phyloP scores from a whole-genome alignment of 2,329 filamentous ascomycete genomes.

The Ascochyta clinopodiicola region DNA sequence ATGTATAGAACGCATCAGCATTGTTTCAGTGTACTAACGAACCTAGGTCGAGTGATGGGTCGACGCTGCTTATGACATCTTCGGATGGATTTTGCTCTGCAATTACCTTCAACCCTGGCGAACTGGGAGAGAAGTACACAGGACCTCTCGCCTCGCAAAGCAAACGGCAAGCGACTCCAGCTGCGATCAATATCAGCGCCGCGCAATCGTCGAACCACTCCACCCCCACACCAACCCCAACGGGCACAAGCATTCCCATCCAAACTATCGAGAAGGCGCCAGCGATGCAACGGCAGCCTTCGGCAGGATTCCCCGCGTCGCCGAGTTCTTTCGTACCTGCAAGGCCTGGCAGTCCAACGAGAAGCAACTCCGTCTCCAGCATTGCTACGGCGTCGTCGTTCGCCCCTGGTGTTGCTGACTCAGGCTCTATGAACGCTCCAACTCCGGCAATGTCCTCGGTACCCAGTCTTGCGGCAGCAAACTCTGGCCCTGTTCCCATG shows the following conservation, averaged over 20 bases:
- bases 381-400: conserved; percentile 70
- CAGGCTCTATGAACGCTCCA: conserved; percentile 70
- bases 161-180: conserved; percentile 44
- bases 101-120: conserved; percentile 80
- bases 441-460: conserved; percentile 79
- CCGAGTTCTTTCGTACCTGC: conserved; percentile 61
- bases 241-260: conserved; percentile 67
- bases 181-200: conserved; percentile 50
- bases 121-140: conserved; percentile 82
- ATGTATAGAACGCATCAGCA: conserved; percentile 46
- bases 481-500: conserved; percentile 71
- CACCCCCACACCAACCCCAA: conserved; percentile 75
- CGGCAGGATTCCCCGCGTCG: conserved; percentile 64
- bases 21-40: conserved; percentile 11
- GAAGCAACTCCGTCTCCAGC: conserved; percentile 86
- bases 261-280: conserved; percentile 55
- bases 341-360: conserved; percentile 77
- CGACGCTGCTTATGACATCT: conserved; percentile 89
- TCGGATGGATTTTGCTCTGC: conserved; percentile 98
- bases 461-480: conserved; percentile 76
- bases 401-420: conserved; percentile 44
- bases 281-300: conserved; percentile 57
- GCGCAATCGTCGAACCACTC: conserved; percentile 63
- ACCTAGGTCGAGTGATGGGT: conserved; percentile 74
- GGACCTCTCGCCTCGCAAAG: conserved; percentile 60